phyloP scores from a whole-genome alignment of 345 rosid species.

The Eutrema japonicum region DNA sequence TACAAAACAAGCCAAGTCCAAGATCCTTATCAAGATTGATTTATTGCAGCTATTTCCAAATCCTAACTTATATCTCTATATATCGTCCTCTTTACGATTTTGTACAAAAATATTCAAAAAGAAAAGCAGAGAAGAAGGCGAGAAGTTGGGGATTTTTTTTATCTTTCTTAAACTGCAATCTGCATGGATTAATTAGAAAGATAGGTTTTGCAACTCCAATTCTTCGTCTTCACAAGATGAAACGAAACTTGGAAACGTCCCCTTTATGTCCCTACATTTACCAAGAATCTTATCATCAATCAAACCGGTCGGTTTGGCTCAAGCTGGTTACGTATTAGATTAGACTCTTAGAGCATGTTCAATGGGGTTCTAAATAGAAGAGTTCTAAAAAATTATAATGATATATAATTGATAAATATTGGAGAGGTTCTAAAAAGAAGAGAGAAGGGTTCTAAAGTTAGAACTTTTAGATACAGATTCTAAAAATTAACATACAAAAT shows the following conservation, averaged over 20 bases:
- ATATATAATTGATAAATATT: too few species aligned
- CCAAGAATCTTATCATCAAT: neutral
- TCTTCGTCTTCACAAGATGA: slow-evolving; percentile 66
- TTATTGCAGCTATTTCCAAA: neutral
- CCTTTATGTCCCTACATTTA: slow-evolving; percentile 72
- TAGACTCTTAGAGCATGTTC: too few species aligned
- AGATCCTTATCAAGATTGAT: slow-evolving; percentile 6
- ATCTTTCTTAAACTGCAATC: neutral
- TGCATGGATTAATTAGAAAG: neutral
- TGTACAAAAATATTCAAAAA: slow-evolving; percentile 19
- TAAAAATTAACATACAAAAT: too few species aligned
- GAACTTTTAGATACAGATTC: too few species aligned
- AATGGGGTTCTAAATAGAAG: too few species aligned
- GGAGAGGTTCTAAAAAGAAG: too few species aligned
- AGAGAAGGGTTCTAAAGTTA: too few species aligned
- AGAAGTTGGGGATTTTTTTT: neutral
- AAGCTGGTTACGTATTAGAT: slow-evolving; percentile 7
- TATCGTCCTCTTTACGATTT: slow-evolving; percentile 6
- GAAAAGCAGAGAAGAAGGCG: slow-evolving; percentile 15
- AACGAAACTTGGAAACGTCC: slow-evolving; percentile 82
- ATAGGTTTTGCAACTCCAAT: slow-evolving; percentile 46
- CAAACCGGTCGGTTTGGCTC: slow-evolving; percentile 10
- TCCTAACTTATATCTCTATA: neutral
- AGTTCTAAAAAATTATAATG: too few species aligned
- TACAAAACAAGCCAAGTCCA: slow-evolving; percentile 2